Evolutionary conservation across 2,329 filamentous ascomycete genomes (phyloP).

Genomic region (Scleromitrula shiraiana): DNA sequence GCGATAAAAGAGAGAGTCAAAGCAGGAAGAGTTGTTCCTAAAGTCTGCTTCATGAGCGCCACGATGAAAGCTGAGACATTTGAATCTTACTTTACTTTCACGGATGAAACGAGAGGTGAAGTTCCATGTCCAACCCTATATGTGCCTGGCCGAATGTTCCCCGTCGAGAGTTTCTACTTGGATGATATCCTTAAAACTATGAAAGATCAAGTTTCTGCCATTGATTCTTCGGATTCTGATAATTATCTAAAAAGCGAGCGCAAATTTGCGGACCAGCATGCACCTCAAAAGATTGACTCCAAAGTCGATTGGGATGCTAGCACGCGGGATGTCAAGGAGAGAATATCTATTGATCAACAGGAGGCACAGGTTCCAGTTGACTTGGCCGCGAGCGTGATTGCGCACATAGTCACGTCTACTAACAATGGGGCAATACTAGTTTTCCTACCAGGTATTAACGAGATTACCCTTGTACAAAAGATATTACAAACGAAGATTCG

Average conservation of each 20-base stretch:
- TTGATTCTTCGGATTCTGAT: not conserved
- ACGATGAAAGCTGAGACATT: slow-evolving; percentile 84
- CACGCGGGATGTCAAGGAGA: not conserved
- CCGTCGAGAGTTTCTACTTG: slow-evolving; percentile 78
- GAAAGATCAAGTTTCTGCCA: not conserved
- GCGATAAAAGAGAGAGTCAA: slow-evolving; percentile 52
- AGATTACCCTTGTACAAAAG: slow-evolving; percentile 68
- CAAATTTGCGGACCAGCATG: not conserved
- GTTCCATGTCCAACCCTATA: slow-evolving; percentile 65
- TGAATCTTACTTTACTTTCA: slow-evolving; percentile 66
- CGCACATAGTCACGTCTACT: slow-evolving; percentile 70
- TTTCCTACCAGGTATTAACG: slow-evolving; percentile 82
- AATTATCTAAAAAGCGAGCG: not conserved
- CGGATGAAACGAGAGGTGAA: slow-evolving; percentile 48
- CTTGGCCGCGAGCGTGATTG: slow-evolving; percentile 75
- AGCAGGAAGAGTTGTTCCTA: slow-evolving; percentile 70
- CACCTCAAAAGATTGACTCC: not conserved
- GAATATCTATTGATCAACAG: slow-evolving; percentile 26
- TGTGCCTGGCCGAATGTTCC: slow-evolving; percentile 79
- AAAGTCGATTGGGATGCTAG: not conserved
- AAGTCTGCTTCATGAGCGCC: slow-evolving; percentile 88
- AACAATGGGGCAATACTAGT: slow-evolving; percentile 78
- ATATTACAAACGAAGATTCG: slow-evolving; percentile 66
- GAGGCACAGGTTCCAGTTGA: slow-evolving; percentile 60
- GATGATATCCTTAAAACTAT: slow-evolving; percentile 71